These are phyloP conservation scores for Pseudocercospora musae DNA, from an alignment of 2,329 filamentous ascomycete genomes.

Conservation along the genomic window DNA sequence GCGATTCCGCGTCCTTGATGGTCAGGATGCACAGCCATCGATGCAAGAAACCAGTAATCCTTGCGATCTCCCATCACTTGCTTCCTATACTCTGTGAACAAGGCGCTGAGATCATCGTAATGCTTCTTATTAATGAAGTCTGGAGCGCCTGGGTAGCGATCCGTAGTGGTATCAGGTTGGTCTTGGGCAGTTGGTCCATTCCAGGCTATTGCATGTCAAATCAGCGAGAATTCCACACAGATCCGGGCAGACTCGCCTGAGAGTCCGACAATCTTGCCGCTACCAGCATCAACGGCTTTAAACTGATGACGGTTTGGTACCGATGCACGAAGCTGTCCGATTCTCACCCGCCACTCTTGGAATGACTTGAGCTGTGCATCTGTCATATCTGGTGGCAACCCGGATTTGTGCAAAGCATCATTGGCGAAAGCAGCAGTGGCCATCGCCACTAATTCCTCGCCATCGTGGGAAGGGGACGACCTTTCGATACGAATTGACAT, in stretches of 20 bases:
- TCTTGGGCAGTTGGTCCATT: conserved; percentile 1
- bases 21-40: conserved; percentile 11
- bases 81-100: not conserved
- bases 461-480: not conserved
- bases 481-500: not conserved
- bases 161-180: not conserved
- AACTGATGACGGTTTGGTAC: not conserved
- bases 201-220: conserved; percentile 5
- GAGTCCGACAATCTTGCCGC: not conserved
- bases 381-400: not conserved
- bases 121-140: not conserved
- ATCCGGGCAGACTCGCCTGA: not conserved
- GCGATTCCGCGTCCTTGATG: conserved; percentile 8
- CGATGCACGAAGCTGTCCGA: not conserved
- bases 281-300: not conserved
- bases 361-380: not conserved
- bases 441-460: not conserved
- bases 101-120: not conserved
- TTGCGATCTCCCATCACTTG: conserved; percentile 7
- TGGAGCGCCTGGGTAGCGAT: conserved; percentile 3
- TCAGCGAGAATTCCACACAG: not conserved
- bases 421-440: not conserved
- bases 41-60: conserved; percentile 11
- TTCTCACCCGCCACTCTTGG: not conserved
- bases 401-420: not conserved